Evolutionary conservation across 345 rosid genomes (phyloP), one percentile per base, ranked within the genome.

Genomic region (Arabidopsis suecica): DNA sequence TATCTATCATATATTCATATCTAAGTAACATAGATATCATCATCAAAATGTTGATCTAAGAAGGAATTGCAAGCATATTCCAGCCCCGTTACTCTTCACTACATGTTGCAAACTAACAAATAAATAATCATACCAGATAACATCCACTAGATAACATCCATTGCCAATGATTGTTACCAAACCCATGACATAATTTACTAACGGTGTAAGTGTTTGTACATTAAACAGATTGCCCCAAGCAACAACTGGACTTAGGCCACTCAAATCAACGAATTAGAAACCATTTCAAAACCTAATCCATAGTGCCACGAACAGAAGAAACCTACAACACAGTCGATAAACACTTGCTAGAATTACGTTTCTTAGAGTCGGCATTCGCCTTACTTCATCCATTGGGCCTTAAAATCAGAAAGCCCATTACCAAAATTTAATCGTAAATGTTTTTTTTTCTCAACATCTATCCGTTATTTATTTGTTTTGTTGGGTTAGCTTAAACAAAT

Each of bases 91-190:
- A 3, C 16, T 53, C 38, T 68, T 55, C 32, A 53, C 69, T 36
- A 33, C 32, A 60, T 18, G 56, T 40, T 1, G 10, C 40, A n/a
- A 56, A 47, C 23, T 20, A 13, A 13, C 16, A 20, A 65, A 42
- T 38, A 73, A 20, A 22, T 7, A 22, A 41, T 33, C 65, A 34
- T 50, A 58, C 13, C 11, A 18, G n/a, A 34, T 38, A 65, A 60
- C 61, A 75, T 68, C 14, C 14, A 49, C n/a, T n/a, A 18, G n/a
- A 34, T 38, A 65, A 60, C 61, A 75, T 68, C 14, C 14, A 49
- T 8, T 34, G 32, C 60, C 51, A 48, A 65, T 36, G 40, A 56
- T 65, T 33, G 16, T 32, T 33, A 58, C 3, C 30, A 38, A 67
- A 59, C 73, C n/a, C 49, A 42, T 30, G 42, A 32, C 38, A 51